These are phyloP conservation scores for Turritis glabra DNA, from an alignment of 345 rosid genomes.

Conservation along the genomic window DNA sequence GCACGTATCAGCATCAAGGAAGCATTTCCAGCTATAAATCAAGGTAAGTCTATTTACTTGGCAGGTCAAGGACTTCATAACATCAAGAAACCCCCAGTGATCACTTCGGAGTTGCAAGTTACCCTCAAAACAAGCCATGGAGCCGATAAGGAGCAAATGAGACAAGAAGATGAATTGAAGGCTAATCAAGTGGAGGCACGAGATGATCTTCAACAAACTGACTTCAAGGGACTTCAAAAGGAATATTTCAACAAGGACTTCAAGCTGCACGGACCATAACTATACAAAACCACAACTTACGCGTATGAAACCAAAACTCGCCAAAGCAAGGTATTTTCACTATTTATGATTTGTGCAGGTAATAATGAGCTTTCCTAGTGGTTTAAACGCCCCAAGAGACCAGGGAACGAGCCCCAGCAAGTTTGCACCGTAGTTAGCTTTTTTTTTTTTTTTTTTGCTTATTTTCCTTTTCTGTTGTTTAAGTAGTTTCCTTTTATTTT, in stretches of 20 bases:
- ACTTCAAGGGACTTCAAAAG: background rate
- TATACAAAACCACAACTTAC: fast-evolving
- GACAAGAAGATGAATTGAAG: background rate
- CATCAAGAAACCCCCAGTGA: background rate
- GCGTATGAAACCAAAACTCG: background rate
- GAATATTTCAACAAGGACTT: background rate
- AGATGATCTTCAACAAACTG: background rate
- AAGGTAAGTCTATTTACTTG: background rate
- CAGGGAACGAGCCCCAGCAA: background rate
- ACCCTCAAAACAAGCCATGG: fast-evolving
- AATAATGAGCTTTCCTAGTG: background rate
- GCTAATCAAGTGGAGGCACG: background rate
- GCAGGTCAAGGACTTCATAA: background rate
- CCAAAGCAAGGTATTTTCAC: background rate
- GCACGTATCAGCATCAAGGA: background rate
- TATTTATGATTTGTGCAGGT: background rate
- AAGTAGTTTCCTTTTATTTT: too few species aligned
- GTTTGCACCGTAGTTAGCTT: too few species aligned
- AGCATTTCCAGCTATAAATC: background rate
- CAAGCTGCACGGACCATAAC: background rate
- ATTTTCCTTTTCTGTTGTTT: too few species aligned
- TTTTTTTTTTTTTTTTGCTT: too few species aligned
- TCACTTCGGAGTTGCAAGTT: background rate
- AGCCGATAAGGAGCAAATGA: background rate
- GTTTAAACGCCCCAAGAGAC: background rate